Conservation (phyloP, 2,329 filamentous ascomycete species). For the Trichoderma harzianum region DNA sequence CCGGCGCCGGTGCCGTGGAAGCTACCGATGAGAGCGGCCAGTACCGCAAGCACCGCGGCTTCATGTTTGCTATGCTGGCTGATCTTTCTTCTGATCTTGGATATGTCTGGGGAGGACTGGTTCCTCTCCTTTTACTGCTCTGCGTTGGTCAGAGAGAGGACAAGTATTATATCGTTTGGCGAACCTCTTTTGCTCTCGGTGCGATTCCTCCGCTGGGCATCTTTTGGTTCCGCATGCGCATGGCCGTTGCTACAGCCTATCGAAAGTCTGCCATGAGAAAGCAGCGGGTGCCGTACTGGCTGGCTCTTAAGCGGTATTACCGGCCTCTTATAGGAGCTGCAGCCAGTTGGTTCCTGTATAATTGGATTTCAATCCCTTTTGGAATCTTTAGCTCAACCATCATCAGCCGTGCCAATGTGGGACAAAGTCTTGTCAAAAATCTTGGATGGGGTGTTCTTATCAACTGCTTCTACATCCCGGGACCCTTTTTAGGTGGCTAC, state of each 20-base stretch:
- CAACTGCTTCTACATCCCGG: constrained; percentile 50
- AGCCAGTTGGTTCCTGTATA: constrained; percentile 50
- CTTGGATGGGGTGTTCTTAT: constrained; percentile 46
- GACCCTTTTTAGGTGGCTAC: constrained; percentile 45
- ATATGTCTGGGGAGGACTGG: constrained; percentile 47
- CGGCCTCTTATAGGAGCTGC: constrained; percentile 47
- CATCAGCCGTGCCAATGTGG: constrained; percentile 39
- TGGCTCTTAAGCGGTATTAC: constrained; percentile 48
- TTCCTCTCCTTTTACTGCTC: constrained; percentile 49
- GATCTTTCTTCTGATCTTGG: constrained; percentile 50
- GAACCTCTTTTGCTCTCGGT: constrained; percentile 48
- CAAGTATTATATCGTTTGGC: constrained; percentile 46
- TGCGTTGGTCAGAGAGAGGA: constrained; percentile 44
- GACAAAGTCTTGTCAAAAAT: constrained; percentile 41
- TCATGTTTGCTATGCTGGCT: constrained; percentile 55
- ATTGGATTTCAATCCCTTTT: constrained; percentile 54
- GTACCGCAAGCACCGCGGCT: constrained; percentile 47
- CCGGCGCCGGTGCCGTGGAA: constrained; percentile 47
- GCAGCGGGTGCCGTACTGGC: constrained; percentile 44
- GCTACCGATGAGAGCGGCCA: constrained; percentile 48
- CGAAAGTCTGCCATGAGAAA: constrained; percentile 45
- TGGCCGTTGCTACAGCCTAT: constrained; percentile 49
- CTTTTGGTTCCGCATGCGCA: constrained; percentile 51
- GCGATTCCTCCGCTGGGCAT: constrained; percentile 47
- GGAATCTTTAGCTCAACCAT: constrained; percentile 55